Conservation (phyloP, 2,329 filamentous ascomycete genomes). For the Gyromitra esculenta region DNA sequence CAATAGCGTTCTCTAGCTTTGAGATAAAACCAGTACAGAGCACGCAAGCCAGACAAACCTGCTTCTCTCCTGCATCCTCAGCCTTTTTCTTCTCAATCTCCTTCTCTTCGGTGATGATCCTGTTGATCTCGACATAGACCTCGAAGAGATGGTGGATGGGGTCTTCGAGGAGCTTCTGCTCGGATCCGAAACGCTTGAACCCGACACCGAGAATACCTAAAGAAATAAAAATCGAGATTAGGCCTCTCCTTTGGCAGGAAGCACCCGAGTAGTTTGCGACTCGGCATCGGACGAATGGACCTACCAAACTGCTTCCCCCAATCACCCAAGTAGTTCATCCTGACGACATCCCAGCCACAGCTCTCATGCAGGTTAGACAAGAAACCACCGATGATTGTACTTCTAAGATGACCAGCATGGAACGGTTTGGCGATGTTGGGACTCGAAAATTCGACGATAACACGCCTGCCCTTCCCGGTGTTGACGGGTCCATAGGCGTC, state of each 20-base stretch:
- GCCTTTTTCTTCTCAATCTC: constrained; percentile 70
- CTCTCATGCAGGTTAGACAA: constrained; percentile 74
- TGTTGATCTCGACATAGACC: constrained; percentile 80
- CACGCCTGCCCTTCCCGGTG: constrained; percentile 69
- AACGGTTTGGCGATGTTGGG: constrained; percentile 89
- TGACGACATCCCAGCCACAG: constrained; percentile 75
- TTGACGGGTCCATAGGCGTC: constrained; percentile 72
- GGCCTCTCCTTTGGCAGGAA: neutral
- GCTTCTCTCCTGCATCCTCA: constrained; percentile 64
- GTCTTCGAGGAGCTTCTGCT: constrained; percentile 75
- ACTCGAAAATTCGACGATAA: constrained; percentile 83
- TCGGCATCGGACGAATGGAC: neutral
- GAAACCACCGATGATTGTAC: constrained; percentile 80
- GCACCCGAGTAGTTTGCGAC: neutral
- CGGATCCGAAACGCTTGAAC: constrained; percentile 78
- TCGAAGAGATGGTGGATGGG: constrained; percentile 85
- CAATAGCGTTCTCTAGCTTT: constrained; percentile 45
- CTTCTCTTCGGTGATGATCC: constrained; percentile 71
- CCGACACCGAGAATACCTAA: constrained; percentile 74
- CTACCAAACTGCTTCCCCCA: constrained; percentile 77
- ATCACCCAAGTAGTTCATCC: constrained; percentile 80
- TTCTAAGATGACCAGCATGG: constrained; percentile 77
- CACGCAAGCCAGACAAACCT: constrained; percentile 43
- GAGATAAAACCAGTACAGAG: constrained; percentile 16
- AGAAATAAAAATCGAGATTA: neutral